A percentile compares a stretch with the other conserved stretches of the same genome.
Evolutionary conservation across 768 basidiomycete species (phyloP).

Genomic region (Termitomyces sp.): DNA sequence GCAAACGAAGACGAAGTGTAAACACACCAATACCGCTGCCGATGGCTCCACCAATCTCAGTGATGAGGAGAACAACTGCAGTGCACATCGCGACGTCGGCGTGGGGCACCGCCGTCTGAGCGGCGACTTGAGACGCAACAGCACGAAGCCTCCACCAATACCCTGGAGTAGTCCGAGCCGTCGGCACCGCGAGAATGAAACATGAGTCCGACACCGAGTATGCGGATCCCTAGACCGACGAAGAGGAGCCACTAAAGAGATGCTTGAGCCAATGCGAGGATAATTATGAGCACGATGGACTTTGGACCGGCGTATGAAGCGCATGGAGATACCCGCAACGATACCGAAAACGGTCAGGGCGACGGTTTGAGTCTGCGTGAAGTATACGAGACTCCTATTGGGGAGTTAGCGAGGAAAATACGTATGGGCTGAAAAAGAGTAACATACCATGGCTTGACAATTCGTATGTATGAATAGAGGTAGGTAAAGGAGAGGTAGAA

Average conservation of each 20-base stretch:
- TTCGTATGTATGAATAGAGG: slow-evolving; percentile 61
- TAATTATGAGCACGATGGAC: slow-evolving; percentile 18
- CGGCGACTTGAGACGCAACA: slow-evolving; percentile 49
- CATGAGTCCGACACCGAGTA: slow-evolving; percentile 65
- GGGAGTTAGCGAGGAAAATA: neutral
- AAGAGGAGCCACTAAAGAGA: slow-evolving; percentile 39
- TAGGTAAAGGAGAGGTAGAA: slow-evolving; percentile 71
- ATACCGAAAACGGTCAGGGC: slow-evolving; percentile 63
- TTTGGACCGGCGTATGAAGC: slow-evolving; percentile 50
- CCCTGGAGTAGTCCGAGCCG: slow-evolving; percentile 62
- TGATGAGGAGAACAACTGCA: slow-evolving; percentile 60
- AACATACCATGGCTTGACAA: slow-evolving; percentile 43
- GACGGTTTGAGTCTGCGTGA: slow-evolving; percentile 54
- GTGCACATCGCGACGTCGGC: slow-evolving; percentile 64
- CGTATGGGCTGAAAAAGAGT: neutral
- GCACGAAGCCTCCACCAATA: slow-evolving; percentile 66
- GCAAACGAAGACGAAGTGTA: slow-evolving; percentile 4
- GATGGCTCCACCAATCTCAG: slow-evolving; percentile 64
- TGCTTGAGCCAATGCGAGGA: neutral
- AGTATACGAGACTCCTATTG: slow-evolving; percentile 56
- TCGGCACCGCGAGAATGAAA: slow-evolving; percentile 63
- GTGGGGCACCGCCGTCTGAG: slow-evolving; percentile 64
- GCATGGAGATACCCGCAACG: slow-evolving; percentile 53
- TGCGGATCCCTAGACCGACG: slow-evolving; percentile 51
- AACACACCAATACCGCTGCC: slow-evolving; percentile 53